Base-by-base conservation (phyloP, 2,329 filamentous ascomycete species). In the Camptophora hylomeconis region DNA sequence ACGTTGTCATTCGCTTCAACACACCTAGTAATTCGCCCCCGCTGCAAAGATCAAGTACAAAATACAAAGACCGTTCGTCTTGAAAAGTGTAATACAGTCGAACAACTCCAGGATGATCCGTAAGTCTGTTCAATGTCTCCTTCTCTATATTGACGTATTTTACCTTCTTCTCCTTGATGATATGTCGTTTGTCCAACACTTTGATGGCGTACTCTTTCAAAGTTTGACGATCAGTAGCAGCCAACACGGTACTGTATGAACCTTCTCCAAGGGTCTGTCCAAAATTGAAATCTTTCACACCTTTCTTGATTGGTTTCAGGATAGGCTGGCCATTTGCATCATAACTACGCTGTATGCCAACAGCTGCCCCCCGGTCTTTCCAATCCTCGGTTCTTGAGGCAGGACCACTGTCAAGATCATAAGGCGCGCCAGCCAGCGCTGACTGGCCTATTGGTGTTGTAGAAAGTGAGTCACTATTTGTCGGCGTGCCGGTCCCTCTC, bases 61-160 rank as follows among this genome's bases (percentile, higher is more conserved):
- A 98, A 58, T 98, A 98, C 3, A 98, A 64, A 3, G 86, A 95
- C 13, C 80, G 72, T 52, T 95, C 87, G 54, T 98, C 89, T 53
- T 98, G 89, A 49, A 98, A 98, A 2, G 89, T 98, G 57, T 98
- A 98, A 57, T 95, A 98, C 23, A 98, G 67, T 38, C 89, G 80
- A 33, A 98, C 86, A 35, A 98, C 87, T 12, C 89, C 89, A 5
- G 89, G 89, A 49, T 98, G 89, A 40, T 98, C 87, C 3, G 87
- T 95, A 33, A 98, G 64, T 39, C 89, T 76, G 51, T 98, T 98
- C 32, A 98, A 65, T 0, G 89, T 95, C 57, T 98, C 87, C 60
- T 94, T 94, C 57, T 98, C 89, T 46, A 98, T 98, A 57, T 95
- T 98, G 56, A 98, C 89, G 50, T 98, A 98, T 65, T 98, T 98